Evolutionary conservation across 2,329 filamentous ascomycete species (phyloP).

Genomic region (Calonectria multiphialidica): DNA sequence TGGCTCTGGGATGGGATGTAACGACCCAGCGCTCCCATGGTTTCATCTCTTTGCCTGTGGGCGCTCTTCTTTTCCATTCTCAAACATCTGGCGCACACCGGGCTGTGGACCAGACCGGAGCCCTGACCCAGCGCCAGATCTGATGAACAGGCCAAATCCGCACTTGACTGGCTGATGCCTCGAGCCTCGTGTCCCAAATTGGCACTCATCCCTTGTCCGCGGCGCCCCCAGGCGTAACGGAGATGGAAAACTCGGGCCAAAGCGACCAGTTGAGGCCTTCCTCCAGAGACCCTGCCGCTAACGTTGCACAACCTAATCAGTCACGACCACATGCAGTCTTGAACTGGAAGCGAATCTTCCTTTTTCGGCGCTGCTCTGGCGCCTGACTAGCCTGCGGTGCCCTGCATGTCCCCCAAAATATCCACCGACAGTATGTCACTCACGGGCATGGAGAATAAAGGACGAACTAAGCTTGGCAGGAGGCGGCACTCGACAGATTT

Average conservation of each 20-base stretch:
- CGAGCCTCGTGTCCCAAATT: constrained; percentile 50
- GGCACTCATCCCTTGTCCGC: constrained; percentile 36
- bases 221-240: constrained; percentile 13
- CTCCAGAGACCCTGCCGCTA: constrained; percentile 13
- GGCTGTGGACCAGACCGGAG: constrained; percentile 19
- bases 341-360: constrained; percentile 9
- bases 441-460: neutral
- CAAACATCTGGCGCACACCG: constrained; percentile 20
- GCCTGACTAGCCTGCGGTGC: constrained; percentile 1
- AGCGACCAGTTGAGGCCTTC: constrained; percentile 17
- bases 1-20: neutral
- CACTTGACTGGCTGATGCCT: constrained; percentile 40
- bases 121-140: constrained; percentile 39
- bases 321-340: neutral
- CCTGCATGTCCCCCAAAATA: constrained; percentile 10
- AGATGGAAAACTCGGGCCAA: constrained; percentile 25
- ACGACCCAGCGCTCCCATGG: neutral
- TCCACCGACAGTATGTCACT: neutral
- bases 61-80: neutral
- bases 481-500: neutral
- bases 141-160: constrained; percentile 31
- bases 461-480: constrained; percentile 1
- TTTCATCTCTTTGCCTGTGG: constrained; percentile 4
- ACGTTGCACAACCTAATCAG: constrained; percentile 24
- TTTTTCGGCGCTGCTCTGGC: constrained; percentile 8